Percentiles rank a stretch among this genome's conserved stretches.
Conservation (phyloP, 2,329 filamentous ascomycete species). For the Penicillium sclerotigenum region DNA sequence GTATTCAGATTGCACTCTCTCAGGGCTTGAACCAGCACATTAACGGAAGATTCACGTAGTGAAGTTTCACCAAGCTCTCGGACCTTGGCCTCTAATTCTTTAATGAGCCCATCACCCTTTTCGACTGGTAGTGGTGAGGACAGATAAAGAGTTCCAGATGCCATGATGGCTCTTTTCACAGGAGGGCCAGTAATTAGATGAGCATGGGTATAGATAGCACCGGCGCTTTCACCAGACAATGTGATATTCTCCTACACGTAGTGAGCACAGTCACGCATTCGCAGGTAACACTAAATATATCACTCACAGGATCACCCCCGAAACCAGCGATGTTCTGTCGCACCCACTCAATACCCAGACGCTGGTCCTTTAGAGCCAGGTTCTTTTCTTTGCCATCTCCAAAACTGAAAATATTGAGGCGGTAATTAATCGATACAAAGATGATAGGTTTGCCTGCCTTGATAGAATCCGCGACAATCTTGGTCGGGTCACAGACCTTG, state of each 20-base stretch:
- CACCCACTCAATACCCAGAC: slow-evolving; percentile 40
- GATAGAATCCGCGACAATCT: slow-evolving; percentile 39
- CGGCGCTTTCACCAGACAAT: slow-evolving; percentile 47
- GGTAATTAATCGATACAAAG: slow-evolving; percentile 45
- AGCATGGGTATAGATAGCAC: slow-evolving; percentile 47
- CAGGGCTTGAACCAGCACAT: slow-evolving; percentile 35
- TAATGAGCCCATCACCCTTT: slow-evolving; percentile 32
- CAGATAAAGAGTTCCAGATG: slow-evolving; percentile 45
- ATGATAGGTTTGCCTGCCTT: slow-evolving; percentile 37
- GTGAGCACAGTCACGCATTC: neutral
- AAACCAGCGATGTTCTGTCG: slow-evolving; percentile 40
- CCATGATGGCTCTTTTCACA: slow-evolving; percentile 37
- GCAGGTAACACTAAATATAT: no score
- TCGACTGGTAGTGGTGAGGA: slow-evolving; percentile 43
- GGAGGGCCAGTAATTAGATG: slow-evolving; percentile 36
- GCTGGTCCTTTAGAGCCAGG: slow-evolving; percentile 39
- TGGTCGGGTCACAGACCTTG: slow-evolving; percentile 40
- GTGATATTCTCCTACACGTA: slow-evolving; percentile 38
- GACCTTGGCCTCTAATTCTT: slow-evolving; percentile 29
- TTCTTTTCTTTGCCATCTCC: slow-evolving; percentile 43
- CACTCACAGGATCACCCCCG: slow-evolving; percentile 39
- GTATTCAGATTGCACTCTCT: slow-evolving; percentile 40
- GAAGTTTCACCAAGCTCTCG: slow-evolving; percentile 26
- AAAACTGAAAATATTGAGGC: slow-evolving; percentile 48
- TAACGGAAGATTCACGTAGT: slow-evolving; percentile 31